A percentile compares a stretch with the other conserved stretches of the same genome.
Conservation (phyloP, 2,329 filamentous ascomycete species). For the Claviceps fusiformis region DNA sequence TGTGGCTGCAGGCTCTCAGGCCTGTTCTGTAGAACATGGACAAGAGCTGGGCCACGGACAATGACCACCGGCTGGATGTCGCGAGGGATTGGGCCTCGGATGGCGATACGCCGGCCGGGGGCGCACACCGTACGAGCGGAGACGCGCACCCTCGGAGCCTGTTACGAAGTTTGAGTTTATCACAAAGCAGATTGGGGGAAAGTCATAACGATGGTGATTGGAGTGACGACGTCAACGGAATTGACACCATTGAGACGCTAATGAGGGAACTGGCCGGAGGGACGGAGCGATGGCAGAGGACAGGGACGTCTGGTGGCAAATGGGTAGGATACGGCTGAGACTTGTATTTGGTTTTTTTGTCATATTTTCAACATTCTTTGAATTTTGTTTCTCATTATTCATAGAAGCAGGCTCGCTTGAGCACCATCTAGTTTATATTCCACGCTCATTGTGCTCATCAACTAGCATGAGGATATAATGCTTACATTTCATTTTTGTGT, state of each 20-base stretch:
- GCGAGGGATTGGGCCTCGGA: slow-evolving; percentile 19
- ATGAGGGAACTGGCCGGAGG: slow-evolving; percentile 28
- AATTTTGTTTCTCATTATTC: too few species aligned
- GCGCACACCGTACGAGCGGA: neutral
- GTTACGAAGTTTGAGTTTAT: slow-evolving; percentile 13
- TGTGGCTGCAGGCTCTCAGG: slow-evolving; percentile 29
- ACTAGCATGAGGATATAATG: too few species aligned
- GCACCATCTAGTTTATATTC: too few species aligned
- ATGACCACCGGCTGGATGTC: slow-evolving; percentile 8
- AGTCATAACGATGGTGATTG: slow-evolving; percentile 9
- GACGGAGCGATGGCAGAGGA: too few species aligned
- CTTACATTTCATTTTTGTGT: too few species aligned
- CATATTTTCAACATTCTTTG: too few species aligned
- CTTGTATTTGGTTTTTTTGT: too few species aligned
- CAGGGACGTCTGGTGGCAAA: neutral
- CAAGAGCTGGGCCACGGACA: slow-evolving; percentile 16
- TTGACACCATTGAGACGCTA: slow-evolving; percentile 29
- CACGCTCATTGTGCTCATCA: too few species aligned
- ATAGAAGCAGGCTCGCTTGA: too few species aligned
- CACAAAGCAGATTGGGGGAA: slow-evolving; percentile 12
- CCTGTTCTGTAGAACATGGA: slow-evolving; percentile 32
- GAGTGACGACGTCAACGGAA: slow-evolving; percentile 17
- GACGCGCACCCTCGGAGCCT: slow-evolving; percentile 6
- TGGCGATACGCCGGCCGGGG: slow-evolving; percentile 7
- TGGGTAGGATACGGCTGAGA: too few species aligned